Percentiles rank a stretch among this genome's conserved stretches.
phyloP scores from a whole-genome alignment of 805 yeast species.

The Ogataea philodendri region DNA sequence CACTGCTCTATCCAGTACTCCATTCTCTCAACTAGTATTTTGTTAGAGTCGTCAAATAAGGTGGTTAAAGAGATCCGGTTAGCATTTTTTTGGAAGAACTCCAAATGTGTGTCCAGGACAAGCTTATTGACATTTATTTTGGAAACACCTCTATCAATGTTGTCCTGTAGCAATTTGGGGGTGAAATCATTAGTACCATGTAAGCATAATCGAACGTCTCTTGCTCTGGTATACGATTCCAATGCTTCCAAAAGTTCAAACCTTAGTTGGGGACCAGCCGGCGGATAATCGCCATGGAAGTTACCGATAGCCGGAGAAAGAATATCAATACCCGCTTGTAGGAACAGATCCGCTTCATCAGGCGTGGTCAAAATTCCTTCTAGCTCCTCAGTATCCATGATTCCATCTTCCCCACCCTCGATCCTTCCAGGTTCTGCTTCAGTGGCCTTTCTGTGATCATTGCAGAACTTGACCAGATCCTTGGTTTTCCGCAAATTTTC shows the following conservation, averaged over 20 bases:
- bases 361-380: conserved; percentile 37
- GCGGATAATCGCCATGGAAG: conserved; percentile 38
- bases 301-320: conserved; percentile 40
- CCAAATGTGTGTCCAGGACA: conserved; percentile 30
- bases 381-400: conserved; percentile 24
- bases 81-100: conserved; percentile 25
- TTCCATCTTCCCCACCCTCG: conserved; percentile 40
- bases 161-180: conserved; percentile 28
- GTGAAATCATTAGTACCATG: conserved; percentile 37
- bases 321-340: conserved; percentile 37
- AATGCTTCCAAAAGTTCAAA: conserved; percentile 30
- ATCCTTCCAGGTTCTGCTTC: conserved; percentile 42
- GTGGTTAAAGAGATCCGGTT: conserved; percentile 28
- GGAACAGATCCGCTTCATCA: conserved; percentile 32
- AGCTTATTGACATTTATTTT: conserved; percentile 36
- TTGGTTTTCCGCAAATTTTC: conserved; percentile 33
- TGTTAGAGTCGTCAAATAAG: conserved; percentile 29
- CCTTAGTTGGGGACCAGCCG: conserved; percentile 32
- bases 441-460: conserved; percentile 31
- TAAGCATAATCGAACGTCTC: conserved; percentile 30
- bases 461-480: conserved; percentile 33
- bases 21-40: conserved; percentile 28
- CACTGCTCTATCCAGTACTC: conserved; percentile 30
- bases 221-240: conserved; percentile 19
- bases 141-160: conserved; percentile 31